phyloP scores from a whole-genome alignment of 179 eudicot genomes.

The Patellifolia procumbens region DNA sequence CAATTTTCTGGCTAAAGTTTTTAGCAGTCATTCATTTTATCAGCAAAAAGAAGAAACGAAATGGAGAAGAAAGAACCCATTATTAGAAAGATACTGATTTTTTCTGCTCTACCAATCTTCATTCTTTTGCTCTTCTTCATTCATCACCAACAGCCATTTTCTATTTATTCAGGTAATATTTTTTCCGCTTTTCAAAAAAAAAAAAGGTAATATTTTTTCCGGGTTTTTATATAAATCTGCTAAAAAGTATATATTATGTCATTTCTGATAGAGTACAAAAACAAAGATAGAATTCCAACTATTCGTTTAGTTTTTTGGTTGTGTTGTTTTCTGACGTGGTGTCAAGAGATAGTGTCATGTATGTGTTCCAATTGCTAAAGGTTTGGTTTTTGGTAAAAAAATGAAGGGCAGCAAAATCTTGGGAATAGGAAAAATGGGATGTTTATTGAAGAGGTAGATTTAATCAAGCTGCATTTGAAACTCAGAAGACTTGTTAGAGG shows the following conservation, averaged over 20 bases:
- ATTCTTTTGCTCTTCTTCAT: slow-evolving; percentile 25
- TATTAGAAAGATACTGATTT: slow-evolving; percentile 23
- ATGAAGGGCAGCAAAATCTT: slow-evolving; percentile 23
- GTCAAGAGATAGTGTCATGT: too few species aligned
- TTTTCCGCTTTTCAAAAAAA: too few species aligned
- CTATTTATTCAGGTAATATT: slow-evolving; percentile 26
- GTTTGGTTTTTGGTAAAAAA: not conserved
- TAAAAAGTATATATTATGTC: not conserved
- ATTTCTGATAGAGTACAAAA: too few species aligned
- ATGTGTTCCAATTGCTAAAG: too few species aligned
- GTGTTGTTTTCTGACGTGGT: too few species aligned
- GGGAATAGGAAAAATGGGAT: slow-evolving; percentile 21
- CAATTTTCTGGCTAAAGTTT: not conserved
- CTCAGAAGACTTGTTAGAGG: slow-evolving; percentile 39
- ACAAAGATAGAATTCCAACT: too few species aligned
- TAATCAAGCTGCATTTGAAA: slow-evolving; percentile 24
- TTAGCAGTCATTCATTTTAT: not conserved
- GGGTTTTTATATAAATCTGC: not conserved
- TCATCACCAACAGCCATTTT: slow-evolving; percentile 31
- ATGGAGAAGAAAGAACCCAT: slow-evolving; percentile 37
- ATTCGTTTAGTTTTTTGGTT: too few species aligned
- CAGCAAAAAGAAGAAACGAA: not conserved
- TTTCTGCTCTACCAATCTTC: slow-evolving; percentile 29
- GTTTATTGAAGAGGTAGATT: not conserved
- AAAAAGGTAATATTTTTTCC: too few species aligned